Conservation (phyloP, 768 basidiomycete species). For the Amanita pallidorosea region DNA sequence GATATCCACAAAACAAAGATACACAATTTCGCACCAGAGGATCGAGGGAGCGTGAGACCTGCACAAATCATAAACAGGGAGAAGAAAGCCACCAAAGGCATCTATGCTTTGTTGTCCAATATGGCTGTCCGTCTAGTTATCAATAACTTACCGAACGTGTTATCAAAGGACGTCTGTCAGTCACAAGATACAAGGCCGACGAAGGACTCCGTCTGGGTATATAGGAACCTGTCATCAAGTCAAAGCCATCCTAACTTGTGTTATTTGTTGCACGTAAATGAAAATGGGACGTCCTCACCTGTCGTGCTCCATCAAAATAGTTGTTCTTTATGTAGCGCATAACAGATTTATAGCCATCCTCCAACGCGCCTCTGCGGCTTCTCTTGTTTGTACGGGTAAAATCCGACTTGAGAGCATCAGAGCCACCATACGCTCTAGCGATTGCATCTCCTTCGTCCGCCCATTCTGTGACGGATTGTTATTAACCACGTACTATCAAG, state of each 20-base stretch:
- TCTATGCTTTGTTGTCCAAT: constrained; percentile 32
- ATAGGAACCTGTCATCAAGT: constrained; percentile 89
- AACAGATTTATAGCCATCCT: constrained; percentile 80
- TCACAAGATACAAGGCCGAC: constrained; percentile 58
- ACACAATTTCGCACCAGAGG: constrained; percentile 52
- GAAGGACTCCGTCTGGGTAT: constrained; percentile 68
- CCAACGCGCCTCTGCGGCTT: constrained; percentile 65
- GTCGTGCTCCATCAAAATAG: constrained; percentile 89
- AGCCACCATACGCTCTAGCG: constrained; percentile 85
- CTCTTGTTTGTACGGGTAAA: constrained; percentile 91
- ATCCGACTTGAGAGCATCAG: constrained; percentile 93
- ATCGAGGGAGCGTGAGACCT: constrained; percentile 75
- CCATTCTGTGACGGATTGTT: constrained; percentile 66
- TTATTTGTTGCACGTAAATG: not conserved
- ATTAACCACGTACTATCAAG: not conserved
- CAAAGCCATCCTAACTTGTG: constrained; percentile 74
- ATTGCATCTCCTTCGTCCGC: constrained; percentile 92
- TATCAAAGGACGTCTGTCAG: constrained; percentile 72
- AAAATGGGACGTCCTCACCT: constrained; percentile 31
- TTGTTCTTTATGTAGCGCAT: constrained; percentile 93
- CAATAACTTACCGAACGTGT: constrained; percentile 62
- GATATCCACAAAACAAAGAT: not conserved
- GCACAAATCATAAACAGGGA: constrained; percentile 84
- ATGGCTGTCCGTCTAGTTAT: not conserved
- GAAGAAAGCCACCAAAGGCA: constrained; percentile 74